Percentiles rank a stretch among this genome's conserved stretches.
phyloP scores from a whole-genome alignment of 2,329 filamentous ascomycete species.

The Nothophaeocryptopus gaeumannii region DNA sequence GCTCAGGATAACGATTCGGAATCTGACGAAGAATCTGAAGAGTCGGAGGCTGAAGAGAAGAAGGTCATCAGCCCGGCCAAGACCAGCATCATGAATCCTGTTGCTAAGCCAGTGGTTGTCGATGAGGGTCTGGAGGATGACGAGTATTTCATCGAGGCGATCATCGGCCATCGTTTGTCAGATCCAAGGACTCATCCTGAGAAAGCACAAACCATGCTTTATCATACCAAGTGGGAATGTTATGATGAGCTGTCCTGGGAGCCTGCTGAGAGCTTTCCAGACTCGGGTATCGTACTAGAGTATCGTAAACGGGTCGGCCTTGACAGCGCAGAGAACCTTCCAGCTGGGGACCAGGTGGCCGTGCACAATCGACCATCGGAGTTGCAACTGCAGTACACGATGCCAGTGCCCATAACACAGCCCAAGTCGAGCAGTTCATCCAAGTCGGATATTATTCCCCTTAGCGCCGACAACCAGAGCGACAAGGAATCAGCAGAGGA shows the following conservation, averaged over 20 bases:
- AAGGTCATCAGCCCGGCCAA: slow-evolving; percentile 5
- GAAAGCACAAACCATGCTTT: slow-evolving; percentile 30
- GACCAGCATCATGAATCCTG: slow-evolving; percentile 25
- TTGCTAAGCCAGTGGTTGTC: slow-evolving; percentile 1
- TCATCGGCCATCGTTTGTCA: slow-evolving; percentile 30
- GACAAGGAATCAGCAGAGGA: neutral
- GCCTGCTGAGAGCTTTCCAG: slow-evolving; percentile 32
- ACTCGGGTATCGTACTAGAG: slow-evolving; percentile 25
- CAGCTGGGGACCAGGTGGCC: too few relatives aligned
- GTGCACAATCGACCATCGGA: too few relatives aligned
- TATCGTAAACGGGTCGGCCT: slow-evolving; percentile 27
- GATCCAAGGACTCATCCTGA: slow-evolving; percentile 33
- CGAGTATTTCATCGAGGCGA: slow-evolving; percentile 31
- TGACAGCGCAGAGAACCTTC: slow-evolving; percentile 4
- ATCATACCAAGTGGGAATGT: slow-evolving; percentile 36
- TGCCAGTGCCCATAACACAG: too few relatives aligned
- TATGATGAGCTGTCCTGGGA: slow-evolving; percentile 35
- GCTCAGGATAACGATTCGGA: slow-evolving; percentile 3
- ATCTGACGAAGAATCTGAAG: slow-evolving; percentile 11
- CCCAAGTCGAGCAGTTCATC: too few relatives aligned
- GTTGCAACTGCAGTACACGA: too few relatives aligned
- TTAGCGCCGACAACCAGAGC: too few relatives aligned
- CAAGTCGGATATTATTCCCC: too few relatives aligned
- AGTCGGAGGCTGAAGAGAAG: neutral
- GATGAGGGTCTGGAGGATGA: slow-evolving; percentile 18